These are phyloP conservation scores for Nannizziopsis arthrosporioides DNA, from an alignment of 2,329 filamentous ascomycete genomes.

Conservation along the genomic window DNA sequence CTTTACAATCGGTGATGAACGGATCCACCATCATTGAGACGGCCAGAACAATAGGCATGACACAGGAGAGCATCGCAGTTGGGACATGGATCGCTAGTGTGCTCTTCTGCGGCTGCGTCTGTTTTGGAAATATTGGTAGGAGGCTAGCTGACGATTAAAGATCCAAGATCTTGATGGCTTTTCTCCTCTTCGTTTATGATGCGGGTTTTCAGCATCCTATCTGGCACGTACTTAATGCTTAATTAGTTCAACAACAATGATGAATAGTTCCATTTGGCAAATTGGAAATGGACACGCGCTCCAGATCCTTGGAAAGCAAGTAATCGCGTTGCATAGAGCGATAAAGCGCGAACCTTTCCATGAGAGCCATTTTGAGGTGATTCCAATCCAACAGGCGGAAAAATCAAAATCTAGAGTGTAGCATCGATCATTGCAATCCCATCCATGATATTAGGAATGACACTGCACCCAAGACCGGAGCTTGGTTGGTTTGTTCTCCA, in stretches of 20 bases:
- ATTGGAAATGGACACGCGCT: too few relatives aligned
- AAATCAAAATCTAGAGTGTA: conserved; percentile 29
- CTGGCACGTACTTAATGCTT: too few relatives aligned
- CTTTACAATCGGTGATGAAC: conserved; percentile 21
- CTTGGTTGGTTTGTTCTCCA: conserved; percentile 21
- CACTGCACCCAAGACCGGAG: conserved; percentile 49
- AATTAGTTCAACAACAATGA: too few relatives aligned
- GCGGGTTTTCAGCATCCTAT: too few relatives aligned
- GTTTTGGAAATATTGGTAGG: conserved; percentile 90
- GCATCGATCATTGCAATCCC: conserved; percentile 50
- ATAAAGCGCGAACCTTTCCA: too few relatives aligned
- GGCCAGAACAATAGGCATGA: conserved; percentile 26
- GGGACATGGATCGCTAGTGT: conserved; percentile 87
- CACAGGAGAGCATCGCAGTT: conserved; percentile 44
- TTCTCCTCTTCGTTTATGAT: too few relatives aligned
- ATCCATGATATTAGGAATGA: conserved; percentile 38
- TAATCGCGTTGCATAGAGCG: too few relatives aligned
- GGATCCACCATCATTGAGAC: neutral
- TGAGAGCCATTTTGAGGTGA: neutral
- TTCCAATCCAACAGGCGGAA: too few relatives aligned
- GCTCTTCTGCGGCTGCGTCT: conserved; percentile 86
- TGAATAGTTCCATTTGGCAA: too few relatives aligned
- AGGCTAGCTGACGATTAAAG: conserved; percentile 38
- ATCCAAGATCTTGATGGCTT: neutral
- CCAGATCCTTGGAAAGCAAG: too few relatives aligned